These are phyloP conservation scores for Fusarium tjaetaba DNA, from an alignment of 2,329 filamentous ascomycete genomes.

Conservation along the genomic window DNA sequence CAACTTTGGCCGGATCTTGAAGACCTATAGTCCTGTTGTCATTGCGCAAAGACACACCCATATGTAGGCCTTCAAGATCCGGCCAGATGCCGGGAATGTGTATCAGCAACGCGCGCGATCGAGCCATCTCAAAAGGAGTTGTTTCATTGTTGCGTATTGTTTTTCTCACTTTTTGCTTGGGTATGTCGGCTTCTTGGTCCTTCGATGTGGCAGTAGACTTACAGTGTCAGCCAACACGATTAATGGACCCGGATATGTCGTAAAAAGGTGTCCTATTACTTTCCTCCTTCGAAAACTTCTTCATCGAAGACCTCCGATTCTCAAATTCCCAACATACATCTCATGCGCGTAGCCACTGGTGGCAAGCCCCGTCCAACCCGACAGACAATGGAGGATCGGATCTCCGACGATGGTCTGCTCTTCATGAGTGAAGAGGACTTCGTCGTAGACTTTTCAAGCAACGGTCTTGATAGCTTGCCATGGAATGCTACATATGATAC, in stretches of 20 bases:
- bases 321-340: background rate
- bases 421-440: background rate
- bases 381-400: background rate
- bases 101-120: background rate
- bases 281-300: background rate
- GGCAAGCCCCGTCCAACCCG: background rate
- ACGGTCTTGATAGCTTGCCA: background rate
- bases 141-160: background rate
- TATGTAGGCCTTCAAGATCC: background rate
- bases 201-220: fast-evolving
- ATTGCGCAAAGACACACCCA: background rate
- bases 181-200: background rate
- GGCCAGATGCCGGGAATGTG: background rate
- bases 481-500: background rate
- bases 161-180: background rate
- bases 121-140: background rate
- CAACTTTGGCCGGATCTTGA: background rate
- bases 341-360: background rate
- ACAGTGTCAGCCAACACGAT: background rate
- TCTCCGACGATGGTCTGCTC: background rate
- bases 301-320: background rate
- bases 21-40: background rate
- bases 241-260: constrained; percentile 14
- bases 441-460: background rate
- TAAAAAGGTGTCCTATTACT: constrained; percentile 17